Evolutionary conservation across 169 alveolate genomes (phyloP), one percentile per base, ranked within the genome.

Genomic region (Plasmodium adleri): DNA sequence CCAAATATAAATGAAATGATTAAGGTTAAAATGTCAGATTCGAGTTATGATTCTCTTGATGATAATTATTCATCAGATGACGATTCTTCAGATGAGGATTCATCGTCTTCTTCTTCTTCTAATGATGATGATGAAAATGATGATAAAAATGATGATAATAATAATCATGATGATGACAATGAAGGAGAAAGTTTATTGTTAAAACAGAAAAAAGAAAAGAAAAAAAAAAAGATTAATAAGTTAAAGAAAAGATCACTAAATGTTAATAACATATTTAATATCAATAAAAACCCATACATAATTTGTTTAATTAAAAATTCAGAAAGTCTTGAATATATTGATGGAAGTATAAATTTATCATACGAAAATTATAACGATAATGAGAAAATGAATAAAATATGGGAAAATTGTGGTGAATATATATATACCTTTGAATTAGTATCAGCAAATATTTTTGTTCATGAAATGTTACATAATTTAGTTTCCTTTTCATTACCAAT

Each of bases 381-480:
- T 72, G 92, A 92, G 20, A 94, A 92, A 39, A 91, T 90, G 94
- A 92, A 94, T 63, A 91, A 92, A 45, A 83, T 89, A 1, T 94
- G 96, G 96, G 95, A 91, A 74, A 94, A 92, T 70, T 94, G 91
- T 86, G 95, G 95, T 7, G 96, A 94, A 71, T 94, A 92, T 71
- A 94, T 94, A 78, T 74, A 93, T 15, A 92, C 95, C 45, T 92
- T 91, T 70, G 95, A 94, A 67, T 78, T 94, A 60, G 95, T 95
- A 3, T 92, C 96, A 13, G 96, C 95, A 43, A 90, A 92, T 45
- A 92, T 93, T 7, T 94, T 94, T 86, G 95, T 94, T 20, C 94
- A 92, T 68, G 96, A 94, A 80, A 94, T 94, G 96, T 24, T 94
- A n/a, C 94, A 94, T 70, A 93, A 94, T 49, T 86, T 94, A 56